Percentiles rank a stretch among this genome's conserved stretches.
phyloP scores from a whole-genome alignment of 306 rosid species.

The Arachis stenosperma region DNA sequence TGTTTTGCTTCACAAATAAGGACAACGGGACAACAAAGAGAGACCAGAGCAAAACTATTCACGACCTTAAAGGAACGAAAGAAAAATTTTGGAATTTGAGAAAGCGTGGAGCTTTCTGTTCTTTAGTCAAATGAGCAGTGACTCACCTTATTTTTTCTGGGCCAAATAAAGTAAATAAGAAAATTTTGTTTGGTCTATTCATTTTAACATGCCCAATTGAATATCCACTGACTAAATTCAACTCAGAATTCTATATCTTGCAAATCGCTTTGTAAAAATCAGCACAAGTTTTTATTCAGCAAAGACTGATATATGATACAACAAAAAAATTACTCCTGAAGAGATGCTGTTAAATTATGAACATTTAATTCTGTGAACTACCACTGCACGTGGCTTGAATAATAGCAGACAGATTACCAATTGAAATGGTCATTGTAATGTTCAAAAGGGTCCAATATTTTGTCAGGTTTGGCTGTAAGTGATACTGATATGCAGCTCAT shows the following conservation, averaged over 20 bases:
- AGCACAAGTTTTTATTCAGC: conserved; percentile 33
- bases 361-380: conserved; percentile 1
- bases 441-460: not conserved
- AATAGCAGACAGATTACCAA: not conserved
- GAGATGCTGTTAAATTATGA: conserved; percentile 16
- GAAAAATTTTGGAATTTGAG: conserved; percentile 11
- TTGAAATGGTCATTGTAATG: not conserved
- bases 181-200: conserved; percentile 28
- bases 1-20: not conserved
- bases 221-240: not conserved
- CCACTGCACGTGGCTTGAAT: conserved; percentile 21
- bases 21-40: too few species aligned
- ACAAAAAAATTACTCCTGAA: conserved; percentile 17
- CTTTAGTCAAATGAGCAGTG: conserved; percentile 22
- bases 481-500: conserved; percentile 12
- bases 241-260: conserved; percentile 25
- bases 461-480: not conserved
- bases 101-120: conserved; percentile 32
- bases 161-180: not conserved
- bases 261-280: conserved; percentile 31
- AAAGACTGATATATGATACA: conserved; percentile 13
- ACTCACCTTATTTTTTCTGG: conserved; percentile 11
- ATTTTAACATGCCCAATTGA: conserved; percentile 7
- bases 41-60: not conserved
- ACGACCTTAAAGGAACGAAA: conserved; percentile 2